phyloP scores from a whole-genome alignment of 441 rosid species.

The Bruguiera hainesii region DNA sequence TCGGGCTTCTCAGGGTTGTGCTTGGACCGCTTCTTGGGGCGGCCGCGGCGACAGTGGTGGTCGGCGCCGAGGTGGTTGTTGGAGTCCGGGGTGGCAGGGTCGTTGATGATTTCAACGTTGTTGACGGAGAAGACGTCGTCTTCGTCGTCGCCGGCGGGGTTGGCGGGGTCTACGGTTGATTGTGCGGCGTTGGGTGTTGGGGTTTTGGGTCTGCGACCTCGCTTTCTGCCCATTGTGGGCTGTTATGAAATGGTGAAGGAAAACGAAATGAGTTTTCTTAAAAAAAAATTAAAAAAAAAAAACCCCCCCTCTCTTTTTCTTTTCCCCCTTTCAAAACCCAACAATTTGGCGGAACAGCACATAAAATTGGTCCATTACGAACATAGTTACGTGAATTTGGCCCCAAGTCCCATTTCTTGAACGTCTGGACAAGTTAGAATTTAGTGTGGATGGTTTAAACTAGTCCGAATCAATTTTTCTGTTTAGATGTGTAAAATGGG shows the following conservation, averaged over 20 bases:
- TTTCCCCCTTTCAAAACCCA: no score
- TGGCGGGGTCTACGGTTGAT: slow-evolving; percentile 12
- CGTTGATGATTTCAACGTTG: not conserved
- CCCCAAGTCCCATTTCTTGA: no score
- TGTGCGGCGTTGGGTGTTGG: not conserved
- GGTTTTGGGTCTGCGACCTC: slow-evolving; percentile 17
- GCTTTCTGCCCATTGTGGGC: slow-evolving; percentile 19
- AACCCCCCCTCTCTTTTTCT: no score
- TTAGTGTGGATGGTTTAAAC: no score
- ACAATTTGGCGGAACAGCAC: no score
- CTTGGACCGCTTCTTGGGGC: slow-evolving; percentile 1
- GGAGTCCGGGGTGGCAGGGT: slow-evolving; percentile 4
- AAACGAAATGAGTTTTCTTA: not conserved
- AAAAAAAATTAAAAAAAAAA: not conserved
- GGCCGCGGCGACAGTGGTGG: not conserved
- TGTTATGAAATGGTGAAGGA: no score
- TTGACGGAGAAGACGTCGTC: slow-evolving; percentile 11
- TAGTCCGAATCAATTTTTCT: no score
- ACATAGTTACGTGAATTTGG: no score
- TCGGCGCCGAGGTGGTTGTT: not conserved
- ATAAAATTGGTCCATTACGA: no score
- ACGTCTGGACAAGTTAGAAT: no score
- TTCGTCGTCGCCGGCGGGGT: slow-evolving; percentile 6
- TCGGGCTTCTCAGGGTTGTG: not conserved
- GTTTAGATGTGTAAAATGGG: no score